Percentiles rank a stretch among this genome's conserved stretches.
These are phyloP conservation scores for Chrysopogon serrulatus DNA, from an alignment of 176 grass and related monocot genomes.

Conservation along the genomic window DNA sequence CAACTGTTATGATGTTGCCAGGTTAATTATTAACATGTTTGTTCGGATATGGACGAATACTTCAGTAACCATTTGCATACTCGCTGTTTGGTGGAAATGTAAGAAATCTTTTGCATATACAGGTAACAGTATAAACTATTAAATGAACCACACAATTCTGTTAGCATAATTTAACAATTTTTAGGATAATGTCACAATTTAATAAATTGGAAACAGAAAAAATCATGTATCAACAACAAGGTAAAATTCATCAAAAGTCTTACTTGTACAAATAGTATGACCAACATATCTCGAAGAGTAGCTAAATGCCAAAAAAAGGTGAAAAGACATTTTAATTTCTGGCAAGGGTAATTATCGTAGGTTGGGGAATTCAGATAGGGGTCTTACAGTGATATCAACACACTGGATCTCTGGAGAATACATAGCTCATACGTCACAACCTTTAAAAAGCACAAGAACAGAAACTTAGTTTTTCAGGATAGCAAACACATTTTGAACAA, in stretches of 20 bases:
- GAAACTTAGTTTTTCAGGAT: not conserved
- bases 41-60: not conserved
- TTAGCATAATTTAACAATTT: too few species aligned
- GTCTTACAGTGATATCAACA: not conserved
- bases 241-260: not conserved
- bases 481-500: not conserved
- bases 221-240: not conserved
- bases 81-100: not conserved
- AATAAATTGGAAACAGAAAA: not conserved
- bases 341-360: not conserved
- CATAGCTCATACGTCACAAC: not conserved
- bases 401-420: not conserved
- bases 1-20: not conserved
- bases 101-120: too few species aligned
- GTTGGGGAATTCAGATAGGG: not conserved
- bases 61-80: not conserved
- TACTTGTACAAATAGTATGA: not conserved
- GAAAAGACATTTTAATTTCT: not conserved
- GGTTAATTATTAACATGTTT: not conserved
- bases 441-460: not conserved
- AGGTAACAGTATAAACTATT: not conserved
- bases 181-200: not conserved
- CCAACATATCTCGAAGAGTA: not conserved
- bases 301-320: not conserved
- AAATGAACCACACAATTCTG: too few species aligned